Conservation (phyloP, 2,329 filamentous ascomycete genomes). For the Trichoderma brevicompactum region DNA sequence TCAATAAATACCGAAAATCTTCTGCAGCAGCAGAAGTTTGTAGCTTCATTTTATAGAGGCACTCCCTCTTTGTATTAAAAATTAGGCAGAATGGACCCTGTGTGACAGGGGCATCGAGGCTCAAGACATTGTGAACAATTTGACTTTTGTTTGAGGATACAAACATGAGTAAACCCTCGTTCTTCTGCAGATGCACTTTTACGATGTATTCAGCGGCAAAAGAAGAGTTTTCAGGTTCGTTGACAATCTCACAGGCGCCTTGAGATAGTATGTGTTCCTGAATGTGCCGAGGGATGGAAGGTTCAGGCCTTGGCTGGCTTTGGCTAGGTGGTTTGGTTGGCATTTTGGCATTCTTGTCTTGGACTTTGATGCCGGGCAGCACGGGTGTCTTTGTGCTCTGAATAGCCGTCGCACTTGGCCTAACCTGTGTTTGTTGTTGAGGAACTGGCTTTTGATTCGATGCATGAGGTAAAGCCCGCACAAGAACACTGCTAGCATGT, state of each 20-base stretch:
- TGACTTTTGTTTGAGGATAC: constrained; percentile 26
- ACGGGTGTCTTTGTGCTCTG: background rate
- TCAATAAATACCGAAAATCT: constrained; percentile 30
- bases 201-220: constrained; percentile 31
- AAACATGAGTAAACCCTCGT: constrained; percentile 34
- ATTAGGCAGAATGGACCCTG: constrained; percentile 36
- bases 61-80: background rate
- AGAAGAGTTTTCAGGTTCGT: constrained; percentile 5
- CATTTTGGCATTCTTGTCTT: background rate
- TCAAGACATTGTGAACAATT: constrained; percentile 32
- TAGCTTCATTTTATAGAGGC: constrained; percentile 34
- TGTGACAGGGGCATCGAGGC: constrained; percentile 32
- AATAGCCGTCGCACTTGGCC: background rate
- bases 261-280: constrained; percentile 32
- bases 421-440: background rate
- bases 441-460: background rate
- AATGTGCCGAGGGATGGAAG: background rate
- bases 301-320: background rate
- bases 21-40: constrained; percentile 26
- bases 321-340: background rate
- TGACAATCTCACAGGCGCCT: constrained; percentile 32
- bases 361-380: background rate
- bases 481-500: background rate
- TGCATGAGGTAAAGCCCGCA: background rate
- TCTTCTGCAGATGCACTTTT: constrained; percentile 29